Base-by-base conservation (phyloP, 768 basidiomycete species). In the Xanthoconium purpureum region DNA sequence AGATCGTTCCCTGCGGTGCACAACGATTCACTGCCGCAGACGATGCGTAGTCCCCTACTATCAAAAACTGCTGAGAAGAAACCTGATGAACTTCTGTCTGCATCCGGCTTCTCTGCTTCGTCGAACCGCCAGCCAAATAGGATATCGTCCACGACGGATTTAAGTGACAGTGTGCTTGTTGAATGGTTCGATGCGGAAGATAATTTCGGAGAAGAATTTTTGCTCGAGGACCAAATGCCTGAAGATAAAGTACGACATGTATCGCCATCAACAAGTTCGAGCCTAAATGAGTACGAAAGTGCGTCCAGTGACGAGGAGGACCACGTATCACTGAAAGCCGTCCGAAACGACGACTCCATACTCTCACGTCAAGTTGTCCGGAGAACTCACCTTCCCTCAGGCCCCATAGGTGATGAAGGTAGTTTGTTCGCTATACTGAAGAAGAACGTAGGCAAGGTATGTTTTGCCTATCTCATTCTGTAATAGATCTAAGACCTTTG, bases 381-480 rank as follows among this genome's bases (percentile, higher is more conserved):
- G 55, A 77, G 89, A 59, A 82, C 80, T 3, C 74, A 73, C 39
- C 73, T 91, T 47, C 88, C 89, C 17, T 80, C 81, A 18, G 77
- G 78, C 7, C 77, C 82, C 15, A 75, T 81, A 24, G 83, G 80
- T 4, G 91, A 93, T 51, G 89, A 94, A 72, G 89, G 89, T 11
- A 91, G 90, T 65, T 73, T 94, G 36, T 91, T 93, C 63, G 74
- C 87, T 1, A 84, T 94, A 33, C 72, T 94, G 45, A 91, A 91
- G 75, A 93, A 91, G 74, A 94, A 91, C 63, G 86, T 94, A 46
- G 91, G 91, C 50, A 93, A 92, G 78, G 91, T 90, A 50, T 18
- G 69, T 54, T 33, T 13, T 54, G 52, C 20, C 28, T 50, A 36
- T 32, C 50, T 52, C 29, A 36, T 13, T 24, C 54, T 6, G 24